These are phyloP conservation scores for Aspergillus sp. DNA, from an alignment of 2,329 filamentous ascomycete genomes.

Conservation along the genomic window DNA sequence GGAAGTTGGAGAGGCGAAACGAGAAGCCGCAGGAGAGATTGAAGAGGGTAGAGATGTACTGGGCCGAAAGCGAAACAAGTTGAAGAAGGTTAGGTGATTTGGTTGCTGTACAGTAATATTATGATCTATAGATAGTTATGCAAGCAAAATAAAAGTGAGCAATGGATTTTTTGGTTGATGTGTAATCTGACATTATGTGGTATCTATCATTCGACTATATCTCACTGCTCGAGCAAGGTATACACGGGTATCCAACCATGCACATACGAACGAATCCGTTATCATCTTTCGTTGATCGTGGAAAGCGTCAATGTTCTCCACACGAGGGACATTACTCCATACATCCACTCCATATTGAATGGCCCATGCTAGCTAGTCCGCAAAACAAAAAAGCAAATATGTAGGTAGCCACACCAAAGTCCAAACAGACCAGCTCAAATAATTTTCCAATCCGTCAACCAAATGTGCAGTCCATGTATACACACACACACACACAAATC, in stretches of 20 bases:
- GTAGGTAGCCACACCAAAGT: too few relatives aligned
- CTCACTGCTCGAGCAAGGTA: not conserved
- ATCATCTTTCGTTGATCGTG: too few relatives aligned
- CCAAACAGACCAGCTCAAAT: too few relatives aligned
- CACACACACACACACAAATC: too few relatives aligned
- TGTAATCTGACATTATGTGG: not conserved
- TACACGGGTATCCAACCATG: constrained; percentile 1
- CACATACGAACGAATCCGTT: too few relatives aligned
- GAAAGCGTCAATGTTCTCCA: too few relatives aligned
- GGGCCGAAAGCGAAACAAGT: constrained; percentile 63
- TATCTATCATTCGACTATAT: not conserved
- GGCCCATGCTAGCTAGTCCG: too few relatives aligned
- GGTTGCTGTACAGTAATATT: not conserved
- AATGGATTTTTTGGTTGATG: not conserved
- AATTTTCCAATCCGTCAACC: too few relatives aligned
- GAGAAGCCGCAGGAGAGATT: constrained; percentile 83
- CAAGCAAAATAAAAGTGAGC: not conserved
- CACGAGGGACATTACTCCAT: too few relatives aligned
- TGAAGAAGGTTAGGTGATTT: constrained; percentile 36
- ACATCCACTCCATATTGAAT: too few relatives aligned
- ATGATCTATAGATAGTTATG: not conserved
- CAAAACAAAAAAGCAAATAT: too few relatives aligned
- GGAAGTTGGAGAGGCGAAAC: constrained; percentile 90
- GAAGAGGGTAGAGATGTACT: constrained; percentile 88
- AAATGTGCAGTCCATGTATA: too few relatives aligned